Percentiles rank a stretch among this genome's conserved stretches.
phyloP scores from a whole-genome alignment of 768 basidiomycete genomes.

The Boletus pseudopeckii region DNA sequence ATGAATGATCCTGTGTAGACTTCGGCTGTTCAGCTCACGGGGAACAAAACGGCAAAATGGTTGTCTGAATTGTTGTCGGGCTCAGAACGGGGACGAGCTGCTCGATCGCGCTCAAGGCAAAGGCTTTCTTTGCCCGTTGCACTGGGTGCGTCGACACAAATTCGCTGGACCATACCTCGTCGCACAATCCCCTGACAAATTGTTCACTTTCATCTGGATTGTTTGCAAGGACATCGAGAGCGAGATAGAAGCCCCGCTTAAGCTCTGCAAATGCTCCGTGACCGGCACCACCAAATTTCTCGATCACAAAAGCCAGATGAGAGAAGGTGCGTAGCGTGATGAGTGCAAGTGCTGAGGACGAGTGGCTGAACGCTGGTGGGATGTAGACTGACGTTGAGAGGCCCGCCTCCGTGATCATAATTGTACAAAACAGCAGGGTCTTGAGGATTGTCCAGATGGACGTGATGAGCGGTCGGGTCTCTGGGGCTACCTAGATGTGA shows the following conservation, averaged over 20 bases:
- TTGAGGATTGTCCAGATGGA: conserved; percentile 68
- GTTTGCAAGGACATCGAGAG: conserved; percentile 66
- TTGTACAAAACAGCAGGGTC: conserved; percentile 66
- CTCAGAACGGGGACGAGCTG: conserved; percentile 67
- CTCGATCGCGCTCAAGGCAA: conserved; percentile 70
- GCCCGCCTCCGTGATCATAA: conserved; percentile 66
- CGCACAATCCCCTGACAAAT: conserved; percentile 37
- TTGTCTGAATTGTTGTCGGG: conserved; percentile 48
- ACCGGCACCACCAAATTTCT: conserved; percentile 68
- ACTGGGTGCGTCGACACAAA: conserved; percentile 25
- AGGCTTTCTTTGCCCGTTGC: conserved; percentile 47
- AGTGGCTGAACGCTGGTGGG: conserved; percentile 36
- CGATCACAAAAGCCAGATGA: conserved; percentile 71
- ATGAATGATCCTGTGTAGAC: background rate
- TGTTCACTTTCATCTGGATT: conserved; percentile 36
- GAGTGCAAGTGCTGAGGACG: conserved; percentile 50
- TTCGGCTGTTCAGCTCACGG: conserved; percentile 47
- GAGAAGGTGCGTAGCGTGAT: conserved; percentile 55
- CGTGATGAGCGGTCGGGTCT: conserved; percentile 43
- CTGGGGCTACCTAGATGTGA: conserved; percentile 35
- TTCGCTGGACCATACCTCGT: conserved; percentile 24
- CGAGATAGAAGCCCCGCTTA: conserved; percentile 70
- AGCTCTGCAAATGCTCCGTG: conserved; percentile 65
- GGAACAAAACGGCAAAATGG: conserved; percentile 58
- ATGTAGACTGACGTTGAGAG: conserved; percentile 55